Conservation (phyloP, 2,329 filamentous ascomycete genomes). For the Rutstroemia sp. region DNA sequence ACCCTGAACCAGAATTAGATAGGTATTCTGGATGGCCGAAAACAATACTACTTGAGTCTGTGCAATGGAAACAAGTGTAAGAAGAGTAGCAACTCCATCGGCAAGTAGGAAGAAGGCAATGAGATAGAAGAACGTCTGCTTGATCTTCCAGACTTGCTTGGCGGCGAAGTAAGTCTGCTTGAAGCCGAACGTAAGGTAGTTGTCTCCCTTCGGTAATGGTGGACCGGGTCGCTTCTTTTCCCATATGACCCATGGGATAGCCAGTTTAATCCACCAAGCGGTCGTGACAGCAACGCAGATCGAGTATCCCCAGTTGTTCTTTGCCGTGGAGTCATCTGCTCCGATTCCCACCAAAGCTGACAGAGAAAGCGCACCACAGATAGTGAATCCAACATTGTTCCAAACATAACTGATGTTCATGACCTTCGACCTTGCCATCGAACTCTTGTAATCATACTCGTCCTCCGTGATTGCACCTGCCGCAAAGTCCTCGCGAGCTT, state of each 20-base stretch:
- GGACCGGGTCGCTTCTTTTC: constrained; percentile 29
- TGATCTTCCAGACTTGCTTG: constrained; percentile 24
- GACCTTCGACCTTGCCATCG: constrained; percentile 26
- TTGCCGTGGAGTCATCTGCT: constrained; percentile 19
- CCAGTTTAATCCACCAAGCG: constrained; percentile 27
- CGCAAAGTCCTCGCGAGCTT: constrained; percentile 18
- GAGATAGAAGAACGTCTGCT: constrained; percentile 27
- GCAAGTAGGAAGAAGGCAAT: constrained; percentile 27
- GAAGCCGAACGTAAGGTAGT: constrained; percentile 27
- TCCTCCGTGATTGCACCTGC: constrained; percentile 21
- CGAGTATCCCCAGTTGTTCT: constrained; percentile 29
- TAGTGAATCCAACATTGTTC: constrained; percentile 27
- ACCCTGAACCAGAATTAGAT: constrained; percentile 27
- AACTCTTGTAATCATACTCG: constrained; percentile 22
- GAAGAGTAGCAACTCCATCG: constrained; percentile 24
- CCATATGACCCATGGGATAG: constrained; percentile 28
- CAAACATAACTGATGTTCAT: constrained; percentile 28
- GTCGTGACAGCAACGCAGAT: constrained; percentile 26
- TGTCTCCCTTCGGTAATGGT: constrained; percentile 21
- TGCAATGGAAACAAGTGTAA: constrained; percentile 24
- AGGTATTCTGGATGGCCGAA: constrained; percentile 25
- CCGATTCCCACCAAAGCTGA: constrained; percentile 23
- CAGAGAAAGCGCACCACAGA: constrained; percentile 24
- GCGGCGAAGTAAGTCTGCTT: constrained; percentile 26
- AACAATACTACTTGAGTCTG: constrained; percentile 27